Evolutionary conservation across 257 asterid species (phyloP).

Genomic region (Fraxinus cuspidata): DNA sequence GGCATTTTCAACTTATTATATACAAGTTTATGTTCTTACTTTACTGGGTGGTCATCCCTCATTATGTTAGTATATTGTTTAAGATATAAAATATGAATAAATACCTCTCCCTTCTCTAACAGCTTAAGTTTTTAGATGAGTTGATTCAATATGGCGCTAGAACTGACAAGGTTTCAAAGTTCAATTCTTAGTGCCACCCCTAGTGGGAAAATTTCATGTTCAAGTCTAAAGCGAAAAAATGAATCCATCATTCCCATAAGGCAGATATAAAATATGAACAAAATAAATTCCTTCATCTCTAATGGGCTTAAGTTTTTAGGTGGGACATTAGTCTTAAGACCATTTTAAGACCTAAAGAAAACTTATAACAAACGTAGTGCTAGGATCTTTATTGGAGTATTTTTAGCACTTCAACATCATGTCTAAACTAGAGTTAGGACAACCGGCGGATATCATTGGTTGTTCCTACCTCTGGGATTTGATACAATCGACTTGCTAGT

Average conservation of each 20-base stretch:
- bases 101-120: neutral
- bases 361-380: neutral
- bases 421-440: neutral
- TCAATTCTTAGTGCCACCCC: neutral
- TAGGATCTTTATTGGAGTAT: conserved; percentile 15
- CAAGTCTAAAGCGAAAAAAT: neutral
- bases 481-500: conserved; percentile 14
- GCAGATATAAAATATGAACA: neutral
- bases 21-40: neutral
- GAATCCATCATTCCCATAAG: neutral
- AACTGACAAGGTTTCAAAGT: neutral
- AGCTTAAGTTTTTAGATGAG: neutral
- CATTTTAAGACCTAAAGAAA: conserved; percentile 2
- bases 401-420: neutral
- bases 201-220: neutral
- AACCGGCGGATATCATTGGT: conserved; percentile 3
- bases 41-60: conserved; percentile 1
- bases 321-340: conserved; percentile 17
- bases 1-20: conserved; percentile 20
- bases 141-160: neutral
- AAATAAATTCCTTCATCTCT: neutral
- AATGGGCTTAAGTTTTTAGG: neutral
- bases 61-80: too few relatives aligned
- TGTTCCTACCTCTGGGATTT: conserved; percentile 12
- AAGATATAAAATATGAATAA: neutral